Evolutionary conservation across 805 yeast genomes (phyloP), one percentile per base, ranked within the genome.

Genomic region (Yarrowia bubula): DNA sequence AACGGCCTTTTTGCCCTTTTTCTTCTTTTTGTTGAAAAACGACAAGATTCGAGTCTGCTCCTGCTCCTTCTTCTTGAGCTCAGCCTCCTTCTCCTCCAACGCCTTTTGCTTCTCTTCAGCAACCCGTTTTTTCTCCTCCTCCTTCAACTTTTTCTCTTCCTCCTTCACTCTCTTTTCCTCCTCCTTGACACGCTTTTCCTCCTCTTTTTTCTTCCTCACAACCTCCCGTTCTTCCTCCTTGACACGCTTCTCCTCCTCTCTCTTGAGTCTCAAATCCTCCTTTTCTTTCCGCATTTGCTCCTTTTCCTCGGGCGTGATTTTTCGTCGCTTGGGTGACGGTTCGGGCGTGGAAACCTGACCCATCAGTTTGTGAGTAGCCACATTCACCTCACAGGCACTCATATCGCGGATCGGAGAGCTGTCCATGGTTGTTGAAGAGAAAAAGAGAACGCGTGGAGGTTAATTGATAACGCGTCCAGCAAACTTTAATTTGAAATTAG

Each of bases 11-110:
- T 39, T 55, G 61, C 39, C 3, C 61, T 39, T 41, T 47, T 55
- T 55, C 22, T 31, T 38, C 47, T 55, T 55, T 38, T 55, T 55
- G 61, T 55, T 55, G 38, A 55, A 55, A 17, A 55, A 55, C 2
- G 61, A 55, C 61, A 55, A 39, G 61, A 55, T 55, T 58, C 51
- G 42, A 2, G 51, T 43, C 43, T 58, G 51, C 8, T 58, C 51
- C 43, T 58, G 51, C 22, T 58, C 64, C 51, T 58, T 43, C 35
- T 58, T 44, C 33, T 58, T 58, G 5, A 58, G 13, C 15, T 58
- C 51, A 10, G 50, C 51, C 35, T 58, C 64, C 33, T 58, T 58
- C 33, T 58, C 51, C n/a, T 22, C 28, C 28, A 22, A 5, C 5
- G 28, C 28, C 5, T 5, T 22, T 17, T 53, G 46, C 60, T 53